A percentile compares a stretch with the other conserved stretches of the same genome.
These are phyloP conservation scores for Didymella pinodella DNA, from an alignment of 2,329 filamentous ascomycete genomes.

Conservation along the genomic window DNA sequence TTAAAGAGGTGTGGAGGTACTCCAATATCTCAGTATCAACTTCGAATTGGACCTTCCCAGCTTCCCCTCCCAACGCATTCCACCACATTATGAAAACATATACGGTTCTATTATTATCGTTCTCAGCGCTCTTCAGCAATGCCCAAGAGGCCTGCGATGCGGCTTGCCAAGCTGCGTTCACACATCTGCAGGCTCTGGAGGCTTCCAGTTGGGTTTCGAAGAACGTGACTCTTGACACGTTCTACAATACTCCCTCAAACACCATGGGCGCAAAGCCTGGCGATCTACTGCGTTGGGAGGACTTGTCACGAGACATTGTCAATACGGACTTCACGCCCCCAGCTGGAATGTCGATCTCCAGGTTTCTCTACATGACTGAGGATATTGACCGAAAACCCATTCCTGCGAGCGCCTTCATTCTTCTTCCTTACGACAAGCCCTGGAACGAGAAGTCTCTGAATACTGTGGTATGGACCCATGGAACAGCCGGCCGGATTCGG, in stretches of 20 bases:
- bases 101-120: background rate
- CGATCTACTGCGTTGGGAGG: conserved; percentile 30
- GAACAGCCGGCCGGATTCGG: conserved; percentile 30
- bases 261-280: conserved; percentile 26
- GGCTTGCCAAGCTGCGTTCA: conserved; percentile 3
- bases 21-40: background rate
- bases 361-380: conserved; percentile 34
- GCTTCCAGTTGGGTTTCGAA: conserved; percentile 11
- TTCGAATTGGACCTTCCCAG: background rate
- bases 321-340: conserved; percentile 28
- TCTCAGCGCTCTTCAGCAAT: background rate
- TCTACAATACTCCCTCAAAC: conserved; percentile 32
- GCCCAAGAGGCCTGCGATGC: conserved; percentile 5
- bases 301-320: conserved; percentile 21
- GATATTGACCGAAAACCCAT: conserved; percentile 33
- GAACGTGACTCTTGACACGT: conserved; percentile 23
- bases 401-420: conserved; percentile 31
- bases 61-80: background rate
- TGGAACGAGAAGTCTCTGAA: conserved; percentile 25
- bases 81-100: background rate
- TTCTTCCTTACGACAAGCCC: conserved; percentile 29
- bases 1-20: conserved; percentile 1
- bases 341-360: conserved; percentile 30
- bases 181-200: background rate
- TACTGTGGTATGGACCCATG: conserved; percentile 30